Evolutionary conservation across 1,284 basidiomycete genomes (phyloP).

Genomic region (Gymnopus androsaceus): DNA sequence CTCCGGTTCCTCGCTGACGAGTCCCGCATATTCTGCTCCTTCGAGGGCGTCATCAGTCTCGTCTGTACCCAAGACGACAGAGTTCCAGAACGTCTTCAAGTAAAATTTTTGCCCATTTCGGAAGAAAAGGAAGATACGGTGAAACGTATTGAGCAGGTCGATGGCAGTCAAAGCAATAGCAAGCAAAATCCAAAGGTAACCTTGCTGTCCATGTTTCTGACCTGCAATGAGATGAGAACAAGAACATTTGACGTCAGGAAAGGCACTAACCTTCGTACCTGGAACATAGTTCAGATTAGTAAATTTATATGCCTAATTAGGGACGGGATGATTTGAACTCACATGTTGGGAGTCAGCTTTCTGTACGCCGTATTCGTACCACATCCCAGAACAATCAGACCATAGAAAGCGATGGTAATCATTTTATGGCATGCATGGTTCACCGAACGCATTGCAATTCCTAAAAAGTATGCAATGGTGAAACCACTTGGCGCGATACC

Average conservation of each 20-base stretch:
- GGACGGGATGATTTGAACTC: constrained; percentile 40
- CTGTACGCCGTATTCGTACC: constrained; percentile 65
- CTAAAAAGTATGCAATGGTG: constrained; percentile 40
- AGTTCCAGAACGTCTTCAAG: constrained; percentile 54
- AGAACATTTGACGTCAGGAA: background rate
- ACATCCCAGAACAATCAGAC: constrained; percentile 56
- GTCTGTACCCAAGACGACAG: constrained; percentile 52
- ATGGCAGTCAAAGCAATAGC: constrained; percentile 56
- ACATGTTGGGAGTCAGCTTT: constrained; percentile 81
- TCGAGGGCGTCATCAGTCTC: constrained; percentile 20
- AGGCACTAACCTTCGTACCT: constrained; percentile 67
- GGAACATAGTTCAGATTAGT: constrained; percentile 23
- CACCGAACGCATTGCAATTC: constrained; percentile 72
- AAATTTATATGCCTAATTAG: constrained; percentile 10
- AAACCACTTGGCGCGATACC: background rate
- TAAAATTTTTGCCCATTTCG: constrained; percentile 45
- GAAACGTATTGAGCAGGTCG: constrained; percentile 52
- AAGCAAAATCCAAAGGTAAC: constrained; percentile 61
- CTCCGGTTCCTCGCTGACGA: constrained; percentile 57
- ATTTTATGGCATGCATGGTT: constrained; percentile 64
- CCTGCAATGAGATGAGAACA: constrained; percentile 28
- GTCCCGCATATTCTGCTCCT: constrained; percentile 51
- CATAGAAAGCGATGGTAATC: constrained; percentile 61
- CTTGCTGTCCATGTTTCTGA: constrained; percentile 60
- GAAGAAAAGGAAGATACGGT: constrained; percentile 52